Evolutionary conservation across 2,329 filamentous ascomycete genomes (phyloP).

Genomic region (Penicillium sp.): DNA sequence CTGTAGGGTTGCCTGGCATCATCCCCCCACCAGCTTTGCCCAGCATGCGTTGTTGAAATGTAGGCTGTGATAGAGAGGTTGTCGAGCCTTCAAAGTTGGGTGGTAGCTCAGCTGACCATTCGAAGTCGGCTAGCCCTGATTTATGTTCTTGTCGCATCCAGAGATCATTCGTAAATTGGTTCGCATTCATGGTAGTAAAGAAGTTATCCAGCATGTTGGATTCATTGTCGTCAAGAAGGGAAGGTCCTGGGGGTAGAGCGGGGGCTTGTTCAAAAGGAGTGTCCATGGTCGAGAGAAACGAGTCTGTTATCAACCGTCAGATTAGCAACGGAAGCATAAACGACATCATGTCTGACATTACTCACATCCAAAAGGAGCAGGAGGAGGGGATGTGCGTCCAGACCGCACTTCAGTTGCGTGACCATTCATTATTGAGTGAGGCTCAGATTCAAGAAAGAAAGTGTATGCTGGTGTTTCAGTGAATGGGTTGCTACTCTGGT

Average conservation of each 20-base stretch:
- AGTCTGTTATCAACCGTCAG: constrained; percentile 24
- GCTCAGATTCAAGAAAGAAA: not conserved
- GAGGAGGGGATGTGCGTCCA: constrained; percentile 50
- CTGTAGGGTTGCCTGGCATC: constrained; percentile 27
- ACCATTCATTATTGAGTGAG: constrained; percentile 32
- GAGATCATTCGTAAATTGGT: constrained; percentile 38
- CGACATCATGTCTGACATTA: constrained; percentile 18
- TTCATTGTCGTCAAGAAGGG: constrained; percentile 59
- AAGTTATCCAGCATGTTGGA: constrained; percentile 54
- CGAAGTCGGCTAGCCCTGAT: constrained; percentile 30
- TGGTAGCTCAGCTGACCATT: constrained; percentile 52
- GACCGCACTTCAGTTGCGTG: constrained; percentile 30
- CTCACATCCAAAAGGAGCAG: constrained; percentile 66
- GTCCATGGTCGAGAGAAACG: constrained; percentile 35
- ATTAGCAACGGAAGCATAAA: not conserved
- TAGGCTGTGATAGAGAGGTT: constrained; percentile 59
- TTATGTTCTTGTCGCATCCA: constrained; percentile 36
- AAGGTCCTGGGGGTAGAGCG: constrained; percentile 60
- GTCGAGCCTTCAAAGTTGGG: constrained; percentile 63
- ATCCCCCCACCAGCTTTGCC: constrained; percentile 27
- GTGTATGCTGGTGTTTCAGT: constrained; percentile 3
- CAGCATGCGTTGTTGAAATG: constrained; percentile 26
- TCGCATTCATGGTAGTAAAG: constrained; percentile 43
- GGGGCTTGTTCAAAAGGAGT: constrained; percentile 50
- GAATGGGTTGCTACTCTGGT: constrained; percentile 22